Evolutionary conservation across 2,329 filamentous ascomycete genomes (phyloP).

Genomic region (Penicillium brevicompactum): DNA sequence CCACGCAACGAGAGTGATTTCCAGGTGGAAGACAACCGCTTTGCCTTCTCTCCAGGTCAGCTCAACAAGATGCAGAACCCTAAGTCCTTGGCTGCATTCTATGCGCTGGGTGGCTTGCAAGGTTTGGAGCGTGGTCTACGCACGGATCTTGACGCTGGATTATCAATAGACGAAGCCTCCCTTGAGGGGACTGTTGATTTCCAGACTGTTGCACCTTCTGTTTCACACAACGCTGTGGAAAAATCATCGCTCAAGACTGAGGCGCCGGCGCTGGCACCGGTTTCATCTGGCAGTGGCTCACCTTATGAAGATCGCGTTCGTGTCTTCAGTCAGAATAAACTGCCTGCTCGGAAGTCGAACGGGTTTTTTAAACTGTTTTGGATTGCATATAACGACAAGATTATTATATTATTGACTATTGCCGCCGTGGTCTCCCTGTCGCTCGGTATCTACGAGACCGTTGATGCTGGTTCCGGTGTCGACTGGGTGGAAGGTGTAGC

Average conservation of each 20-base stretch:
- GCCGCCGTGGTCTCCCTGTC: slow-evolving; percentile 70
- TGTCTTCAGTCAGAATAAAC: slow-evolving; percentile 61
- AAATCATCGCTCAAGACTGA: slow-evolving; percentile 10
- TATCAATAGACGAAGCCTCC: slow-evolving; percentile 73
- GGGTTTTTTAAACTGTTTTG: slow-evolving; percentile 64
- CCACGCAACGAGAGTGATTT: slow-evolving; percentile 77
- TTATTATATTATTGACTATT: slow-evolving; percentile 69
- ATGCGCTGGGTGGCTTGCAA: slow-evolving; percentile 72
- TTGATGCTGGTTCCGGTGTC: slow-evolving; percentile 52
- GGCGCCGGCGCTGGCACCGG: not conserved
- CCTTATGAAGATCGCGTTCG: slow-evolving; percentile 60
- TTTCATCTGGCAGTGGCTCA: slow-evolving; percentile 17
- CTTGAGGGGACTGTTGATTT: slow-evolving; percentile 70
- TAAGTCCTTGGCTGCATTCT: slow-evolving; percentile 81
- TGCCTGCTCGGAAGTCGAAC: slow-evolving; percentile 66
- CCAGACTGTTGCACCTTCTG: slow-evolving; percentile 61
- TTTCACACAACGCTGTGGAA: slow-evolving; percentile 18
- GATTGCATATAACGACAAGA: slow-evolving; percentile 73
- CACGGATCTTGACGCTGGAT: slow-evolving; percentile 69
- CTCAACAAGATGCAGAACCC: slow-evolving; percentile 87
- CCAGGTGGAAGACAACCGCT: slow-evolving; percentile 74
- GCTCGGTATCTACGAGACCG: slow-evolving; percentile 69
- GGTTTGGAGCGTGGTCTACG: slow-evolving; percentile 80
- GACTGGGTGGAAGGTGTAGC: slow-evolving; percentile 71
- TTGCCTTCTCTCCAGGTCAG: slow-evolving; percentile 77